Conservation (phyloP, 225 moss, liverwort and hornwort genomes). For the Bryoerythrophyllum caledonicum region DNA sequence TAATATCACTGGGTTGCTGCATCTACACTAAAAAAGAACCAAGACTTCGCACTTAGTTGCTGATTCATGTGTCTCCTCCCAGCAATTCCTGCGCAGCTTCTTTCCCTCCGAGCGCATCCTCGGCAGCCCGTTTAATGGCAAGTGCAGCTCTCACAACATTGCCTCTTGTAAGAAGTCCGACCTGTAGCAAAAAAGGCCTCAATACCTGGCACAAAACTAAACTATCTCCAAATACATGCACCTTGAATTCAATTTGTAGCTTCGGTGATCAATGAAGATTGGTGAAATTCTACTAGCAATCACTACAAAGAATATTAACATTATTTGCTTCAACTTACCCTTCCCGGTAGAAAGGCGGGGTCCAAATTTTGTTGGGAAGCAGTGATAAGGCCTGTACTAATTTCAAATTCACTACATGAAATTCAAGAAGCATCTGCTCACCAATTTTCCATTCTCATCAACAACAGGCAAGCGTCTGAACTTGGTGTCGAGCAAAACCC, state of each 20-base stretch:
- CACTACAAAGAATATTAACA: not conserved
- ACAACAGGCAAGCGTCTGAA: constrained; percentile 90
- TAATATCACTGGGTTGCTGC: constrained; percentile 23
- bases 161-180: constrained; percentile 87
- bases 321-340: not conserved
- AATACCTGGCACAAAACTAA: not conserved
- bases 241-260: not conserved
- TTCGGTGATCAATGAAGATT: not conserved
- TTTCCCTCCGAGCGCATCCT: constrained; percentile 26
- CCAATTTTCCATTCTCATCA: constrained; percentile 67
- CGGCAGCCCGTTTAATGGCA: constrained; percentile 51
- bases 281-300: not conserved
- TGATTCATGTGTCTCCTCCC: constrained; percentile 12
- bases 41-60: too few relatives aligned
- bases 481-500: constrained; percentile 76
- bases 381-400: not conserved
- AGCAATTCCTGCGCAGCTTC: constrained; percentile 31
- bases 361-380: not conserved
- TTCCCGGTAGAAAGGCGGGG: not conserved
- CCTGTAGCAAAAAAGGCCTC: constrained; percentile 16
- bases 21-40: not conserved
- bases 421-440: constrained; percentile 5
- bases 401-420: not conserved
- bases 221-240: not conserved
- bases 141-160: constrained; percentile 92